These are phyloP conservation scores for Trametes elegans DNA, from an alignment of 768 basidiomycete genomes.

Conservation along the genomic window DNA sequence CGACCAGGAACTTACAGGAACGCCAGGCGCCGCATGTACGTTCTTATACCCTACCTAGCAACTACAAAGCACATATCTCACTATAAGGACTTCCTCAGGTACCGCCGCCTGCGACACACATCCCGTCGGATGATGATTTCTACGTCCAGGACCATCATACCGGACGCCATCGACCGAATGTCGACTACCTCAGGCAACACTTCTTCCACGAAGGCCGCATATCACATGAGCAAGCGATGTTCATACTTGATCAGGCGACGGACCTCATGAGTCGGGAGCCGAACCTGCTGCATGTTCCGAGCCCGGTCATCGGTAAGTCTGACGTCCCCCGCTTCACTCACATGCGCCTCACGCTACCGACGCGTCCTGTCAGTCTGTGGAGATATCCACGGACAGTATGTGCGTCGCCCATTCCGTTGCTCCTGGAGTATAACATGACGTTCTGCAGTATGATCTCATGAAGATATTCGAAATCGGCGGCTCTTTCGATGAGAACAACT, in stretches of 20 bases:
- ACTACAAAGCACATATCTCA: not conserved
- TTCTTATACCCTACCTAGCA: conserved; percentile 3
- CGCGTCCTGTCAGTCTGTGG: conserved; percentile 69
- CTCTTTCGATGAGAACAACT: conserved; percentile 74
- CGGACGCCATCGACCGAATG: conserved; percentile 66
- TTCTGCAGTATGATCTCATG: conserved; percentile 88
- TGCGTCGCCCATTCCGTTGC: conserved; percentile 31
- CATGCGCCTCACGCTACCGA: not conserved
- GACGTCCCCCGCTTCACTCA: not conserved
- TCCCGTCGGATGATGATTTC: conserved; percentile 27
- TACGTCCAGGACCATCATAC: conserved; percentile 38
- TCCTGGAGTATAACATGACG: not conserved
- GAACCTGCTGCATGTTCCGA: conserved; percentile 82
- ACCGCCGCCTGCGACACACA: conserved; percentile 22
- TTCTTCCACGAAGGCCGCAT: conserved; percentile 85
- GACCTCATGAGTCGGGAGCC: conserved; percentile 70
- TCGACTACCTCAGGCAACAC: conserved; percentile 80
- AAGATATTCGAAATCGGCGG: conserved; percentile 97
- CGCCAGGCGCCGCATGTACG: conserved; percentile 37
- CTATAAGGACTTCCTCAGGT: conserved; percentile 11
- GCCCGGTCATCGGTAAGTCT: conserved; percentile 84
- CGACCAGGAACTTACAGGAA: conserved; percentile 32
- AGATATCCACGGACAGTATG: conserved; percentile 98
- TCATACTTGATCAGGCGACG: conserved; percentile 70
- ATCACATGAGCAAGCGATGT: conserved; percentile 81